Evolutionary conservation across 2,329 filamentous ascomycete genomes (phyloP).

Genomic region (Gnomoniopsis sp.): DNA sequence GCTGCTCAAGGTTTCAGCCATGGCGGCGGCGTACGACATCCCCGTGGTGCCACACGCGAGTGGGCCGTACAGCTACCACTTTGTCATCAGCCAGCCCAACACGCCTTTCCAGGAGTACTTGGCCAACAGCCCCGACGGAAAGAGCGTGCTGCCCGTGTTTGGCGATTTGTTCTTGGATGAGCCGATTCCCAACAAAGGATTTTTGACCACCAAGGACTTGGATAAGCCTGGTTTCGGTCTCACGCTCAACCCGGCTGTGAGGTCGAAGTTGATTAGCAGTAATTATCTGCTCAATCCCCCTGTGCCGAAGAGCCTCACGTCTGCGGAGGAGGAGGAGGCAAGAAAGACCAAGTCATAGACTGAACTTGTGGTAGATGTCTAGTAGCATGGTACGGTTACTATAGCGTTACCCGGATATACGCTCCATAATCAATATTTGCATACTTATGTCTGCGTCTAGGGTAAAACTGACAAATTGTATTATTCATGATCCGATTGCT

Average conservation of each 20-base stretch:
- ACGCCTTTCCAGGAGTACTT: conserved; percentile 95
- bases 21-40: conserved; percentile 90
- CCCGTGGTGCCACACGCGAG: conserved; percentile 94
- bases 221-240: conserved; percentile 91
- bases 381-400: not conserved
- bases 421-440: no score
- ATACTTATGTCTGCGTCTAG: no score
- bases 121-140: conserved; percentile 87
- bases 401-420: not conserved
- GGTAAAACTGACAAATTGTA: no score
- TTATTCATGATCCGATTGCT: no score
- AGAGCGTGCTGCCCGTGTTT: conserved; percentile 87
- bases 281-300: conserved; percentile 68
- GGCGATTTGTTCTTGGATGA: conserved; percentile 88
- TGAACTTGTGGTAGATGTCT: not conserved
- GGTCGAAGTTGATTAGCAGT: conserved; percentile 70
- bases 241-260: conserved; percentile 75
- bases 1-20: conserved; percentile 80
- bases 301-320: conserved; percentile 37
- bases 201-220: conserved; percentile 72
- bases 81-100: conserved; percentile 89
- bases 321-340: conserved; percentile 18
- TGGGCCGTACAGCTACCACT: conserved; percentile 93
- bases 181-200: conserved; percentile 81
- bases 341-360: conserved; percentile 20